These are phyloP conservation scores for Verticillium albo-atrum DNA, from an alignment of 2,329 filamentous ascomycete species.

Conservation along the genomic window DNA sequence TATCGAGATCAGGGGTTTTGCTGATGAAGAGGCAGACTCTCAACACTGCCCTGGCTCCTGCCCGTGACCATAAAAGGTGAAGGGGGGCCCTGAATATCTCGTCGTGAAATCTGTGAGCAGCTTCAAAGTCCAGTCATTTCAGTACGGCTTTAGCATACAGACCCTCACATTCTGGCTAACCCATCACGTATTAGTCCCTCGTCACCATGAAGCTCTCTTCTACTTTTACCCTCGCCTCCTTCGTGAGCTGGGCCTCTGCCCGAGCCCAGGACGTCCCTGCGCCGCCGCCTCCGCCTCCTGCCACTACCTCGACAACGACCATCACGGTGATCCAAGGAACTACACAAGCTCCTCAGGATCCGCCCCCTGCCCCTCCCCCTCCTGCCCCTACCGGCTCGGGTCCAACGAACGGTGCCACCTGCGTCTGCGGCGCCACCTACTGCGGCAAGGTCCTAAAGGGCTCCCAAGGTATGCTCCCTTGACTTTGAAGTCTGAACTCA, in stretches of 20 bases:
- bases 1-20: background rate
- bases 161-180: background rate
- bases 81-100: too few species aligned
- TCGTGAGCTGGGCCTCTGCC: slow-evolving; percentile 4
- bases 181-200: background rate
- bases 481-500: background rate
- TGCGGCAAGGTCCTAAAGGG: slow-evolving; percentile 31
- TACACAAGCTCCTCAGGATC: background rate
- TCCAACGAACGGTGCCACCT: slow-evolving; percentile 24
- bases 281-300: background rate
- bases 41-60: too few species aligned
- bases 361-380: background rate
- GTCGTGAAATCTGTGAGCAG: too few species aligned
- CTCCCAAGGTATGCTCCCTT: slow-evolving; percentile 7
- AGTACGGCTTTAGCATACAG: too few species aligned
- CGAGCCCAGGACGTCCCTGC: slow-evolving; percentile 2
- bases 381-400: background rate
- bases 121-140: too few species aligned
- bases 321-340: slow-evolving; percentile 5
- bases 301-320: slow-evolving; percentile 3
- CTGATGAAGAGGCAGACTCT: background rate
- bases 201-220: background rate
- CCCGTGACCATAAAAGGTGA: too few species aligned
- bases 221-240: background rate
- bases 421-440: slow-evolving; percentile 37